These are phyloP conservation scores for Solanum piurae DNA, from an alignment of 257 asterid species.

Conservation along the genomic window DNA sequence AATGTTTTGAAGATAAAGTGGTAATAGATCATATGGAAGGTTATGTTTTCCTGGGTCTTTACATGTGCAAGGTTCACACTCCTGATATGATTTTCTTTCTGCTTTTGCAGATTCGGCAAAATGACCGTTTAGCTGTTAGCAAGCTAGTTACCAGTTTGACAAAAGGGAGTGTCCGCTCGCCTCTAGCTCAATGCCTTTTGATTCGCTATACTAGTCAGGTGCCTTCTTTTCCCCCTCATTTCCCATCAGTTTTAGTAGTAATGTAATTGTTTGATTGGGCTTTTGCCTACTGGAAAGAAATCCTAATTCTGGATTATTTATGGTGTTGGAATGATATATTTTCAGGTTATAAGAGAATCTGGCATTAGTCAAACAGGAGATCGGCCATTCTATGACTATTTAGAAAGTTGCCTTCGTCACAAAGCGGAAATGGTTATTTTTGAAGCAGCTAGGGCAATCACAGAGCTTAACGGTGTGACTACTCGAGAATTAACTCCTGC, in stretches of 20 bases:
- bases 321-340: constrained; percentile 6
- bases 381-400: constrained; percentile 89
- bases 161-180: constrained; percentile 88
- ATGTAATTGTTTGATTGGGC: neutral
- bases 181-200: constrained; percentile 91
- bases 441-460: constrained; percentile 97
- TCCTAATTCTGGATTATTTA: neutral
- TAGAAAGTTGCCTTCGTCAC: constrained; percentile 91
- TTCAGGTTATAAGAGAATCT: constrained; percentile 81
- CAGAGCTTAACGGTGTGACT: constrained; percentile 71
- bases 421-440: constrained; percentile 94
- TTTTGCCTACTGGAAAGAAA: neutral
- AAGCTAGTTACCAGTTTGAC: constrained; percentile 89
- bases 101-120: constrained; percentile 74
- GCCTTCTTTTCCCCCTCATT: neutral
- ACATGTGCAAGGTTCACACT: neutral
- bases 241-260: neutral
- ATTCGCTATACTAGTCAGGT: constrained; percentile 95
- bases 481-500: constrained; percentile 93
- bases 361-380: constrained; percentile 64
- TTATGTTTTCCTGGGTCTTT: neutral
- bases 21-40: constrained; percentile 1
- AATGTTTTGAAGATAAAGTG: neutral
- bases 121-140: constrained; percentile 92
- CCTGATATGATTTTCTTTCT: neutral